These are phyloP conservation scores for Casuarina glauca DNA, from an alignment of 306 rosid genomes.

Conservation along the genomic window DNA sequence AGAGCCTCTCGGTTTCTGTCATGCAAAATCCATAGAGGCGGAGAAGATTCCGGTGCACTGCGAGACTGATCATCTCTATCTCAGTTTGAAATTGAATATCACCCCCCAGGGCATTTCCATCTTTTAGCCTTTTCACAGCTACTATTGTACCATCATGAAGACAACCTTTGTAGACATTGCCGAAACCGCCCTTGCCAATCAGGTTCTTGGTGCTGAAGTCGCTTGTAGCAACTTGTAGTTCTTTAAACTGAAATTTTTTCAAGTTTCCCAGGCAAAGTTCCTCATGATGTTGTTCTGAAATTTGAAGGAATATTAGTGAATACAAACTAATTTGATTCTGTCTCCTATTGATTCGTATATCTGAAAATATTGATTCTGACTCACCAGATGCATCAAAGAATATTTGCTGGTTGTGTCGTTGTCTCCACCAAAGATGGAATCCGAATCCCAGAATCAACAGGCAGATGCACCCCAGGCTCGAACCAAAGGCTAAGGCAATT, in stretches of 20 bases:
- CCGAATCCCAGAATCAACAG: constrained; percentile 72
- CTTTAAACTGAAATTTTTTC: constrained; percentile 78
- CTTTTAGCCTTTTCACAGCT: constrained; percentile 92
- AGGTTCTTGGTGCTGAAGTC: constrained; percentile 87
- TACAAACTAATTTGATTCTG: neutral
- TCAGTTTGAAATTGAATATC: constrained; percentile 92
- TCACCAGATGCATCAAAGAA: constrained; percentile 86
- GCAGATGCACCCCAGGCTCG: constrained; percentile 75
- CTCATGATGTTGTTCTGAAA: constrained; percentile 72
- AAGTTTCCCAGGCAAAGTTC: constrained; percentile 89
- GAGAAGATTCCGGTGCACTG: constrained; percentile 90
- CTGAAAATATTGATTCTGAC: constrained; percentile 24
- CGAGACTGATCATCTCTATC: constrained; percentile 96
- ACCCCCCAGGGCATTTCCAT: constrained; percentile 82
- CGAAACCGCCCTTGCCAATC: constrained; percentile 91
- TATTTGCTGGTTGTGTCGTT: constrained; percentile 76
- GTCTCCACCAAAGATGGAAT: constrained; percentile 90
- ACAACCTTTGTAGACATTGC: constrained; percentile 91
- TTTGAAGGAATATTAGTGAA: neutral
- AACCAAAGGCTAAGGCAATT: constrained; percentile 77
- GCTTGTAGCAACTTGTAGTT: constrained; percentile 85
- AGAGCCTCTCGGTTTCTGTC: constrained; percentile 78
- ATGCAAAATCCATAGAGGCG: constrained; percentile 86
- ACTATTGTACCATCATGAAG: constrained; percentile 73
- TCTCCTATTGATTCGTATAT: neutral